A percentile compares a stretch with the other conserved stretches of the same genome.
Evolutionary conservation across 257 asterid species (phyloP).

Genomic region (Plantago major): DNA sequence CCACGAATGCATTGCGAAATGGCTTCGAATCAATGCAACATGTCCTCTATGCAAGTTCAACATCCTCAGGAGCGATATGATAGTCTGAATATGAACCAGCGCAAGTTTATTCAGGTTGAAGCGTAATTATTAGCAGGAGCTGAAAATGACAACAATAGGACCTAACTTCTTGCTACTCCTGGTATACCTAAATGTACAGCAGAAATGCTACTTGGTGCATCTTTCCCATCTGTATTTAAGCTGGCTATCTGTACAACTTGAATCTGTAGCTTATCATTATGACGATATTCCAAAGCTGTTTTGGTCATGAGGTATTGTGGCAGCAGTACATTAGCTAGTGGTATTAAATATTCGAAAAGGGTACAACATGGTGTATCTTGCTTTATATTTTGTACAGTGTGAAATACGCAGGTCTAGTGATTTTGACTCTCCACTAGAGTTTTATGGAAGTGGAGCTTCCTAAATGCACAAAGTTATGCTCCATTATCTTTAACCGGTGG

Average conservation of each 20-base stretch:
- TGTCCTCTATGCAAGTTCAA: conserved; percentile 90
- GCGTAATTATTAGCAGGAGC: conserved; percentile 1
- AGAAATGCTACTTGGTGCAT: conserved; percentile 17
- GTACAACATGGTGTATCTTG: too few species aligned
- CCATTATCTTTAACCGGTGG: conserved; percentile 17
- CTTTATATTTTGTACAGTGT: too few species aligned
- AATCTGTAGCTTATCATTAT: conserved; percentile 23
- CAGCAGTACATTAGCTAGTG: neutral
- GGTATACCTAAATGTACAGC: conserved; percentile 41
- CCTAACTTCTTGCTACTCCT: conserved; percentile 20
- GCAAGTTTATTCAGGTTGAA: conserved; percentile 1
- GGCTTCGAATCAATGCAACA: conserved; percentile 88
- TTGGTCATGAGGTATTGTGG: conserved; percentile 20
- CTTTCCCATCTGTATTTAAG: conserved; percentile 1
- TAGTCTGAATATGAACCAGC: conserved; percentile 35
- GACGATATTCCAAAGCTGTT: conserved; percentile 10
- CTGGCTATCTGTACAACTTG: conserved; percentile 11
- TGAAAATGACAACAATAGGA: conserved; percentile 13
- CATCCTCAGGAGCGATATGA: conserved; percentile 49
- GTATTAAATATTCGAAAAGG: too few species aligned
- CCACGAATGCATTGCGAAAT: conserved; percentile 60
- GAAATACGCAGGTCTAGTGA: too few species aligned
- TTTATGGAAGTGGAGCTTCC: conserved; percentile 18
- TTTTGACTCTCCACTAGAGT: neutral
- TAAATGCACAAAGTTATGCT: conserved; percentile 16